Percentiles rank a stretch among this genome's conserved stretches.
These are phyloP conservation scores for Russula foetens DNA, from an alignment of 768 basidiomycete genomes.

Conservation along the genomic window DNA sequence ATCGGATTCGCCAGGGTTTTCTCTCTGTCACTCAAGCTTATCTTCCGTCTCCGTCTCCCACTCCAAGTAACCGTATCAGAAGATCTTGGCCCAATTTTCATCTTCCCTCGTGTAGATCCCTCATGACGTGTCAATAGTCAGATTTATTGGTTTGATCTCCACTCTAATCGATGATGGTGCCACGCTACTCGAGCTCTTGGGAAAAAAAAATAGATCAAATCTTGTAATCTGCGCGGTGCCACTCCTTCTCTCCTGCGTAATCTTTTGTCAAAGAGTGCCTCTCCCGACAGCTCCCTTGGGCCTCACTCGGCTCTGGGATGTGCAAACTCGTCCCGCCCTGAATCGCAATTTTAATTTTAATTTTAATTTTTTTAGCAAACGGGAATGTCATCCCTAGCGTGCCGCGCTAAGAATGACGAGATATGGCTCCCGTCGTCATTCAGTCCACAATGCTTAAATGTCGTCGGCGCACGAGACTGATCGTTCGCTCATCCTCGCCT, in stretches of 20 bases:
- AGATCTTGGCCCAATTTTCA: not conserved
- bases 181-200: not conserved
- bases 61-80: not conserved
- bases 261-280: not conserved
- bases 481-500: not conserved
- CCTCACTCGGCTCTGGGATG: not conserved
- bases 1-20: not conserved
- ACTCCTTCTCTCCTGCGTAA: constrained; percentile 9
- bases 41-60: not conserved
- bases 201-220: too few relatives aligned
- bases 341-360: not conserved
- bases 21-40: not conserved
- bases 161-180: constrained; percentile 7
- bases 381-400: constrained; percentile 5
- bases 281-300: not conserved
- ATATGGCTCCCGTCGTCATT: not conserved
- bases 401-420: not conserved
- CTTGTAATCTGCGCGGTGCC: constrained; percentile 6
- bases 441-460: not conserved
- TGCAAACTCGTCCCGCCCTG: not conserved
- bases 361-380: not conserved
- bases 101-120: constrained; percentile 13
- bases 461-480: not conserved
- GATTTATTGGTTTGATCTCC: constrained; percentile 17
- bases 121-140: constrained; percentile 3